A percentile compares a stretch with the other conserved stretches of the same genome.
phyloP scores from a whole-genome alignment of 192 early-diverging fungal species.

The Dispira parvispora region DNA sequence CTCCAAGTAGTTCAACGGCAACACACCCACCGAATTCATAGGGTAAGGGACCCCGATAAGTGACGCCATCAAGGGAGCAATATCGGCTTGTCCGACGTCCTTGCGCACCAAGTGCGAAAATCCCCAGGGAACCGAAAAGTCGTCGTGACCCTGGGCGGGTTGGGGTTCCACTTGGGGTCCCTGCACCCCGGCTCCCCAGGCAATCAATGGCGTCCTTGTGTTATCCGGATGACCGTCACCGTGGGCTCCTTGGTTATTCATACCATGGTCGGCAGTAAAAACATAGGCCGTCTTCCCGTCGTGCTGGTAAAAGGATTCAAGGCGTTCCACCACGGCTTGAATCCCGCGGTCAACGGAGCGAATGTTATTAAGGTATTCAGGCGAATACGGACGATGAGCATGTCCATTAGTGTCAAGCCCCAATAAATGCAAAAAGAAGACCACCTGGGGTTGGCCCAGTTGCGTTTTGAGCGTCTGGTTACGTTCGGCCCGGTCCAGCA shows the following conservation, averaged over 20 bases:
- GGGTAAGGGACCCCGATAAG: constrained; percentile 77
- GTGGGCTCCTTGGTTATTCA: constrained; percentile 83
- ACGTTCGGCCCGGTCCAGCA: constrained; percentile 34
- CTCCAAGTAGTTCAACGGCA: constrained; percentile 68
- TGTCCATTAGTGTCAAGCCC: constrained; percentile 95
- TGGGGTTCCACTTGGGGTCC: constrained; percentile 32
- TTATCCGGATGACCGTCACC: constrained; percentile 94
- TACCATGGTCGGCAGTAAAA: constrained; percentile 94
- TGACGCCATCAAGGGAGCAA: constrained; percentile 87
- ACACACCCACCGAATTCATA: constrained; percentile 83
- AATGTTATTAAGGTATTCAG: constrained; percentile 81
- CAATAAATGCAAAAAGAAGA: constrained; percentile 89
- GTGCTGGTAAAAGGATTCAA: constrained; percentile 59
- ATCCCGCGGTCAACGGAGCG: constrained; percentile 64
- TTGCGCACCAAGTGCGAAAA: constrained; percentile 42
- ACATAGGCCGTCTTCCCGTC: constrained; percentile 76
- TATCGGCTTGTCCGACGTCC: constrained; percentile 88
- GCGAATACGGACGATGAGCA: constrained; percentile 61
- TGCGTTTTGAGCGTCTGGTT: constrained; percentile 14
- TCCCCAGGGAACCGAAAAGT: constrained; percentile 51
- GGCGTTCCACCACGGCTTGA: constrained; percentile 39
- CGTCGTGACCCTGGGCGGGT: constrained; percentile 27
- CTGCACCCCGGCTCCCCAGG: constrained; percentile 85
- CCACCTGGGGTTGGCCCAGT: constrained; percentile 55
- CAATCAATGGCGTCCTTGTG: constrained; percentile 84